These are phyloP conservation scores for Cyamopsis tetragonoloba DNA, from an alignment of 306 rosid genomes.

Conservation along the genomic window DNA sequence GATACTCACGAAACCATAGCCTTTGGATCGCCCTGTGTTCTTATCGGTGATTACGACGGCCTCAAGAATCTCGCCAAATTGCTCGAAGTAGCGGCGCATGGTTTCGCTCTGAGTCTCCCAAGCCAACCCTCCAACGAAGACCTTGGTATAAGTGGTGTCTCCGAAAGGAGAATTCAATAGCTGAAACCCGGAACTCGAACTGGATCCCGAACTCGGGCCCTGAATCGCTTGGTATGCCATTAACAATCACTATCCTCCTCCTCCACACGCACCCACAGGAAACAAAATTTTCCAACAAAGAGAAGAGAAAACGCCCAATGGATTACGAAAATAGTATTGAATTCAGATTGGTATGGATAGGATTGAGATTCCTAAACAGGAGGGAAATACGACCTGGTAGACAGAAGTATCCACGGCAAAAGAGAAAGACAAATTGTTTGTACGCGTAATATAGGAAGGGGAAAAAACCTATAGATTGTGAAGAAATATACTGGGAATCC, in stretches of 20 bases:
- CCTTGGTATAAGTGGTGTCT: slow-evolving; percentile 91
- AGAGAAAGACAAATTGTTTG: slow-evolving; percentile 5
- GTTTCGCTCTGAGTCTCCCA: slow-evolving; percentile 98
- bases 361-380: slow-evolving; percentile 8
- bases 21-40: slow-evolving; percentile 94
- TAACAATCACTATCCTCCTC: slow-evolving; percentile 16
- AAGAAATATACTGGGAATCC: slow-evolving; percentile 44
- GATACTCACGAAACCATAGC: slow-evolving; percentile 96
- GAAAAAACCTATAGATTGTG: slow-evolving; percentile 21
- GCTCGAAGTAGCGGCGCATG: slow-evolving; percentile 78
- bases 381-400: neutral
- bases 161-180: slow-evolving; percentile 76
- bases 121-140: slow-evolving; percentile 93
- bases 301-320: neutral
- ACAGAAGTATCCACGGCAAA: slow-evolving; percentile 19
- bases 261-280: slow-evolving; percentile 13
- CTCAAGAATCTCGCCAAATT: slow-evolving; percentile 88
- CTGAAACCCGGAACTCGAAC: slow-evolving; percentile 81
- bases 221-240: slow-evolving; percentile 82
- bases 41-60: slow-evolving; percentile 92
- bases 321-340: neutral
- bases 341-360: neutral
- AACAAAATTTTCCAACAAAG: no score
- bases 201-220: slow-evolving; percentile 78
- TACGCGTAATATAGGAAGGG: neutral